A percentile compares a stretch with the other conserved stretches of the same genome.
Evolutionary conservation across 176 grass and related monocot genomes (phyloP).

Genomic region (Rhynchospora breviuscula): DNA sequence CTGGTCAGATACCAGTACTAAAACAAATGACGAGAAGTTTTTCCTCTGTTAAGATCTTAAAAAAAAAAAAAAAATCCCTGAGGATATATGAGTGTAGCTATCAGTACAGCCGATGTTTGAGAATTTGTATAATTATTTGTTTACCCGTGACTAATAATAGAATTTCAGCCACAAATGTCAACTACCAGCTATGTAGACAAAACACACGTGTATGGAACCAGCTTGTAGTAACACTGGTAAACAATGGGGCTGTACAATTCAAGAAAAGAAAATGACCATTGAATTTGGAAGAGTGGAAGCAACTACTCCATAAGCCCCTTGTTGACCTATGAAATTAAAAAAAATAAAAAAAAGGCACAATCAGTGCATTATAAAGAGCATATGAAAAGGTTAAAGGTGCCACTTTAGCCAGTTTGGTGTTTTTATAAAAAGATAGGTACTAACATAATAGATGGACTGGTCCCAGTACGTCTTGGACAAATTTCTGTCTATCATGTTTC

Average conservation of each 20-base stretch:
- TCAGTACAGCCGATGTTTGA: neutral
- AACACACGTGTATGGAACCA: neutral
- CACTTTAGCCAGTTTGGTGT: neutral
- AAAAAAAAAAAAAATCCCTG: too few species aligned
- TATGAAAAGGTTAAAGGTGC: neutral
- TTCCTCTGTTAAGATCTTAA: neutral
- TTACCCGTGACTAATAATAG: neutral
- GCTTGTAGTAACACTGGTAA: neutral
- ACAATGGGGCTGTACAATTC: neutral
- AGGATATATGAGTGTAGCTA: neutral
- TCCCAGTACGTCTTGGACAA: neutral
- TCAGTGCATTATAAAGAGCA: neutral
- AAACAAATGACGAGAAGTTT: neutral
- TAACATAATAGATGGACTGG: neutral
- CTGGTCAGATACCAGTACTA: neutral
- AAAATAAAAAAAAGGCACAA: neutral
- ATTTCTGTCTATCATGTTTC: neutral
- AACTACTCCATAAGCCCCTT: neutral
- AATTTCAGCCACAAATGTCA: neutral
- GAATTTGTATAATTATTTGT: too few species aligned
- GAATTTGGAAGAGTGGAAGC: neutral
- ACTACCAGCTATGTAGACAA: neutral
- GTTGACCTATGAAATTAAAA: conserved; percentile 14
- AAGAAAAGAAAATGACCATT: conserved; percentile 19
- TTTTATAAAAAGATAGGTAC: neutral